A percentile compares a stretch with the other conserved stretches of the same genome.
Conservation (phyloP, 495 filamentous ascomycete genomes). For the Ramalina peruviana region DNA sequence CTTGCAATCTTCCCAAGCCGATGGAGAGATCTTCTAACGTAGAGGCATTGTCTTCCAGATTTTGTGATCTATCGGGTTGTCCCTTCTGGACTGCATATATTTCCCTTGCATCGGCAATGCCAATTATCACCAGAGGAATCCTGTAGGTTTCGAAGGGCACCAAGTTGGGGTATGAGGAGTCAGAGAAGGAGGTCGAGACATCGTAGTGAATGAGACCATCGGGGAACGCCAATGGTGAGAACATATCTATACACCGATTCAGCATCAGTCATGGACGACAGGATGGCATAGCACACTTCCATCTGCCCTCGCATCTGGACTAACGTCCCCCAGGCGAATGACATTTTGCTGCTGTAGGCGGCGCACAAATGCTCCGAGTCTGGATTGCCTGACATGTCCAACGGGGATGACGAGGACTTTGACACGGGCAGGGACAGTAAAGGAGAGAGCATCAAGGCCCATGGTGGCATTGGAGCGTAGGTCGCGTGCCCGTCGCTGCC, state of each 20-base stretch:
- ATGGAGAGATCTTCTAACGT: conserved; percentile 36
- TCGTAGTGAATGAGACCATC: conserved; percentile 83
- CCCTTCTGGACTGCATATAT: conserved; percentile 20
- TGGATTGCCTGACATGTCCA: conserved; percentile 67
- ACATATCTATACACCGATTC: conserved; percentile 55
- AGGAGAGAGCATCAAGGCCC: conserved; percentile 74
- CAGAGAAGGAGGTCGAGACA: conserved; percentile 62
- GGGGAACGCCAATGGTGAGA: conserved; percentile 86
- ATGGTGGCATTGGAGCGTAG: conserved; percentile 39
- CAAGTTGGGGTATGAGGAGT: conserved; percentile 60
- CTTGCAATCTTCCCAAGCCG: conserved; percentile 54
- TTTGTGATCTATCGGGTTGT: conserved; percentile 23
- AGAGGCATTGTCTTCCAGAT: conserved; percentile 11
- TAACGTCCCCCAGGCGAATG: conserved; percentile 81
- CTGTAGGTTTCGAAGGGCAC: conserved; percentile 77
- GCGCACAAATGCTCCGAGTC: conserved; percentile 65
- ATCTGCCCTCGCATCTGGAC: conserved; percentile 72
- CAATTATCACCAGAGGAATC: conserved; percentile 67
- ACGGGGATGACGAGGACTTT: conserved; percentile 72
- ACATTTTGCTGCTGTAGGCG: conserved; percentile 68
- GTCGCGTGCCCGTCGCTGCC: background rate
- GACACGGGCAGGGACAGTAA: conserved; percentile 77
- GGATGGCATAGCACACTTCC: conserved; percentile 48
- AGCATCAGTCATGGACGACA: conserved; percentile 10
- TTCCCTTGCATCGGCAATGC: conserved; percentile 59